Evolutionary conservation across 1,284 basidiomycete genomes (phyloP), one percentile per base, ranked within the genome.

Genomic region (Takashimella tepidaria): DNA sequence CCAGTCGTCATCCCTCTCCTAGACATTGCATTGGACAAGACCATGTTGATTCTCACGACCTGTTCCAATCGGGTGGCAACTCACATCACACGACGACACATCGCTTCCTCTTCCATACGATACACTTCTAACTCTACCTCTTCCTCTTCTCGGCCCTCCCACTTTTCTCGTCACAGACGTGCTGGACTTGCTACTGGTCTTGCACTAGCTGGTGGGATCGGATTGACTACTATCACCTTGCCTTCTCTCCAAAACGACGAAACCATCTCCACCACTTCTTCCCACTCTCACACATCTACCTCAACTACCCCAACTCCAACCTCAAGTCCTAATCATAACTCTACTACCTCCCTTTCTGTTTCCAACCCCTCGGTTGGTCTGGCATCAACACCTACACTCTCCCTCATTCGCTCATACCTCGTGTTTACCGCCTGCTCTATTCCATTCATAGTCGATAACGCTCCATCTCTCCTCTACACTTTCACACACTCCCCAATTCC

Each of bases 391-490:
- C 61, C 64, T 23, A 53, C 64, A 5, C 31, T 73, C 3, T 67
- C 76, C 24, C 78, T 87, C 21, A 45, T 84, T 22, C 82, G 90
- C 50, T 77, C 88, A 1, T 93, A 92, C 64, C 69, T 85, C 47
- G 90, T 93, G 41, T 95, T 87, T 75, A 81, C 86, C 11, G 79
- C 89, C 70, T 89, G 86, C 70, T 88, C 87, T 6, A 77, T 88
- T 25, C 88, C 91, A 2, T 66, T 78, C 0, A 74, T 96, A 13
- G 86, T 95, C 37, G 89, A 95, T 66, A 76, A 82, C 57, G 83
- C 89, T 0, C 90, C 91, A 0, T 69, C 75, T 31, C 76, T 95
- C n/a, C 79, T 96, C 45, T 75, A 81, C 22, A 67, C 79, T 1
- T 70, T 88, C 37, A 79, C 82, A 1, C 78, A 80, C 50, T 67